phyloP scores from a whole-genome alignment of 2,329 filamentous ascomycete genomes.

The Fusarium irregulare region DNA sequence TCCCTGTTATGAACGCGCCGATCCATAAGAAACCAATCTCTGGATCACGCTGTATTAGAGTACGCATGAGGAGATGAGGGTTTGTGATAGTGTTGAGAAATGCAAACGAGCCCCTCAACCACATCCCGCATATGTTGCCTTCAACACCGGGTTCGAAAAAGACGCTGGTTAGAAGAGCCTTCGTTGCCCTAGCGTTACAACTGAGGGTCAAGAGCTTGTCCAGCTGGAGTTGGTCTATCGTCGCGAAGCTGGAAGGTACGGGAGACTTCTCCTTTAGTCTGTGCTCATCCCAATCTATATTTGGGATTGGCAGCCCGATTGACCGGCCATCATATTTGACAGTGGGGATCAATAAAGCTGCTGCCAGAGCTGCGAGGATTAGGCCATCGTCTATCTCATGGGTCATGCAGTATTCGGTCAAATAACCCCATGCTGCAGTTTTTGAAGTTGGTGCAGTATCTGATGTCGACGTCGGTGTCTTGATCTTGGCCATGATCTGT shows the following conservation, averaged over 20 bases:
- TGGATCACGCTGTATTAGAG: rapidly evolving
- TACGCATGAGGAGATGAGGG: rapidly evolving
- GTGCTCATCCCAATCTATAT: neutral
- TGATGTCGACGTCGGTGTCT: rapidly evolving
- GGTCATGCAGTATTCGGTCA: rapidly evolving
- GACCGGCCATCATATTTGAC: neutral
- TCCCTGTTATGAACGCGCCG: constrained; percentile 36
- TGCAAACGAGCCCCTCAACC: neutral
- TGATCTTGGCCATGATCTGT: rapidly evolving
- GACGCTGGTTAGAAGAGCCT: neutral
- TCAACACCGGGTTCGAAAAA: neutral
- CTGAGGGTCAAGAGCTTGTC: neutral
- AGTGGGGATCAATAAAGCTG: neutral
- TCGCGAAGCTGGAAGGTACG: rapidly evolving
- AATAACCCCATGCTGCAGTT: no score
- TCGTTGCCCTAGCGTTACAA: neutral
- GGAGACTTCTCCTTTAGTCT: rapidly evolving
- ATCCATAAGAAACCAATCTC: constrained; percentile 25
- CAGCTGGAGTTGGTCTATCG: neutral
- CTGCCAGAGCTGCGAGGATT: rapidly evolving
- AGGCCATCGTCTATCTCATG: rapidly evolving
- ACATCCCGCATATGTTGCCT: neutral
- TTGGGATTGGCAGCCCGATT: rapidly evolving
- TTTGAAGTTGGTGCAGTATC: rapidly evolving
- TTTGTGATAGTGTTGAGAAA: rapidly evolving